Evolutionary conservation across 179 eudicot species (phyloP).

Genomic region (Monotropa hypopitys): DNA sequence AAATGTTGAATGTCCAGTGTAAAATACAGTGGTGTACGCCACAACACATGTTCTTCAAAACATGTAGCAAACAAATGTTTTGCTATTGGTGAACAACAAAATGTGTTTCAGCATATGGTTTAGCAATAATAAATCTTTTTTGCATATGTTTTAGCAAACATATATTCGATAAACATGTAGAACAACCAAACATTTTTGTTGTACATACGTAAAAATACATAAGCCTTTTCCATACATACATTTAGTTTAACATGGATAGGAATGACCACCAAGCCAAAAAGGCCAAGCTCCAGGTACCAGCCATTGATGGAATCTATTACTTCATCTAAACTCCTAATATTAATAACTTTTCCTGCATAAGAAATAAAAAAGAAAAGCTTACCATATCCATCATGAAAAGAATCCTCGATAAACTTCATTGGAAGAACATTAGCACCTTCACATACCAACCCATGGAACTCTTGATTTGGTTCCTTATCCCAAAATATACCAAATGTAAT

Average conservation of each 20-base stretch:
- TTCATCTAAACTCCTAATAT: conserved; percentile 82
- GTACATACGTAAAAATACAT: no score
- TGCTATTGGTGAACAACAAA: no score
- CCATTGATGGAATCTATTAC: conserved; percentile 85
- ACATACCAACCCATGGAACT: conserved; percentile 91
- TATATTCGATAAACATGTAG: no score
- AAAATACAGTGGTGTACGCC: no score
- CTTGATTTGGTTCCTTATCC: conserved; percentile 95
- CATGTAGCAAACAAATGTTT: no score
- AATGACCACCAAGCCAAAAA: conserved; percentile 84
- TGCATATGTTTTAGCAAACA: no score
- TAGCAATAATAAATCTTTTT: no score
- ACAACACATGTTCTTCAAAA: no score
- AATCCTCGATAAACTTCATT: conserved; percentile 78
- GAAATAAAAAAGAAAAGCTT: conserved; percentile 14
- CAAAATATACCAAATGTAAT: conserved; percentile 25
- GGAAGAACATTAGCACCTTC: conserved; percentile 99
- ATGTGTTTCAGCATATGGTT: no score
- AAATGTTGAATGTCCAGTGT: no score
- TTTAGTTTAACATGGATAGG: not conserved
- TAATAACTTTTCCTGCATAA: conserved; percentile 92
- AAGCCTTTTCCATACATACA: no score
- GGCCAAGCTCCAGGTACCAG: conserved; percentile 99
- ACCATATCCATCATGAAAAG: conserved; percentile 96
- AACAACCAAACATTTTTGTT: no score